Evolutionary conservation across 768 basidiomycete species (phyloP), one percentile per base, ranked within the genome.

Genomic region (Suillus decipiens): DNA sequence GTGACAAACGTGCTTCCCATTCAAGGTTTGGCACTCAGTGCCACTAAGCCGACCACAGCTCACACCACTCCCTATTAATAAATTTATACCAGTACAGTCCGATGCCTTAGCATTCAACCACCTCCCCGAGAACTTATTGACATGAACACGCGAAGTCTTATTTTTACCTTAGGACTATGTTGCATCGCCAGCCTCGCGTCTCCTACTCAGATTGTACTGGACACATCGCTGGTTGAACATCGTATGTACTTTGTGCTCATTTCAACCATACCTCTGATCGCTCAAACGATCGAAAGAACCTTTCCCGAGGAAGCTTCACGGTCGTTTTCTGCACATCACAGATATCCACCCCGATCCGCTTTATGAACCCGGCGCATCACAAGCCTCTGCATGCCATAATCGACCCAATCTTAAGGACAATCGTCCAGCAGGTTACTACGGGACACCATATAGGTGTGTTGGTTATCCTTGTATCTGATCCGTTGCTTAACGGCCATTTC

Each of bases 331-430:
- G 36, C 91, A 93, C 70, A 86, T 93, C 65, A 91, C 90, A 28
- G 92, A 94, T 73, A 86, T 93, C 63, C 92, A 94, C 69, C 92
- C 92, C 42, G 92, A 93, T 75, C 84, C 85, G 28, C 76, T 82
- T 72, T 93, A 93, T 72, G 66, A 70, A 6, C 69, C 71, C 24
- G 79, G 80, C 55, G 76, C 84, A 24, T 81, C 86, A 5, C 75
- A 82, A 65, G 78, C 78, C 31, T 85, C 80, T 12, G 81, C 86
- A 6, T 94, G 92, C 68, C 92, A 93, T 71, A 92, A 93, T 71
- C 80, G 86, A 67, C 69, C 71, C 55, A 79, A 84, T 67, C 78
- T 81, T 47, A 84, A 84, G 75, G 84, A 82, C 72, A 80, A 82
- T 71, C 81, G 79, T 66, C 70, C 74, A 34, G 79, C 89, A 24